Conservation (phyloP, 192 early-diverging fungal species). For the Podila horticola region DNA sequence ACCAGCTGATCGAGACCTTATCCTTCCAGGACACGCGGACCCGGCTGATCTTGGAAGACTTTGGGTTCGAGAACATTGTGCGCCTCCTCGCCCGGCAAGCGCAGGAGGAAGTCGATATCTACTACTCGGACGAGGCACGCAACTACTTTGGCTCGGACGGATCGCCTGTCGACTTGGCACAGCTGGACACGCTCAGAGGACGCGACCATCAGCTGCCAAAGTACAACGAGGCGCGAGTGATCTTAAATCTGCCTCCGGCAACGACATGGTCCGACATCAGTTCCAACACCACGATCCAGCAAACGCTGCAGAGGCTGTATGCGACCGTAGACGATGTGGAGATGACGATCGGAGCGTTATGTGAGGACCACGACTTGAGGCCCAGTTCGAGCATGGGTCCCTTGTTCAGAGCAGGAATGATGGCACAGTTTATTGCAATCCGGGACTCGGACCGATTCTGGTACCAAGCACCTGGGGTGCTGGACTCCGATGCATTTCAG, state of each 20-base stretch:
- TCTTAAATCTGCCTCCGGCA: neutral
- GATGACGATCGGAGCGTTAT: conserved; percentile 12
- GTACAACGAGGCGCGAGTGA: conserved; percentile 15
- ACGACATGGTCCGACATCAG: conserved; percentile 17
- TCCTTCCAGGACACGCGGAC: neutral
- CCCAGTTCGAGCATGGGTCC: neutral
- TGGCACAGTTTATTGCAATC: conserved; percentile 56
- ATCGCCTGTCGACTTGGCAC: neutral
- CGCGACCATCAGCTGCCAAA: conserved; percentile 5
- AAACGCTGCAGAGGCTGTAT: neutral
- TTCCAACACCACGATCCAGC: neutral
- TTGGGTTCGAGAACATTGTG: conserved; percentile 3
- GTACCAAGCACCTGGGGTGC: conserved; percentile 61
- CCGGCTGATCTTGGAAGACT: neutral
- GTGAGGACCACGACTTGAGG: conserved; percentile 16
- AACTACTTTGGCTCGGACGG: neutral
- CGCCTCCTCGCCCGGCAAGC: conserved; percentile 7
- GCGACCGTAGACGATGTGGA: conserved; percentile 8
- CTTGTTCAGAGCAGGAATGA: neutral
- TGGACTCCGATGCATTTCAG: conserved; percentile 48
- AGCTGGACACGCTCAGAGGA: neutral
- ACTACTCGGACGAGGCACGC: conserved; percentile 3
- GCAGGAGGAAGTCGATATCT: conserved; percentile 20
- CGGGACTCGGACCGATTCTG: conserved; percentile 61
- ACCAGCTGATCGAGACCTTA: neutral